Evolutionary conservation across 345 rosid species (phyloP), one percentile per base, ranked within the genome.

Genomic region (Lumnitzera racemosa): DNA sequence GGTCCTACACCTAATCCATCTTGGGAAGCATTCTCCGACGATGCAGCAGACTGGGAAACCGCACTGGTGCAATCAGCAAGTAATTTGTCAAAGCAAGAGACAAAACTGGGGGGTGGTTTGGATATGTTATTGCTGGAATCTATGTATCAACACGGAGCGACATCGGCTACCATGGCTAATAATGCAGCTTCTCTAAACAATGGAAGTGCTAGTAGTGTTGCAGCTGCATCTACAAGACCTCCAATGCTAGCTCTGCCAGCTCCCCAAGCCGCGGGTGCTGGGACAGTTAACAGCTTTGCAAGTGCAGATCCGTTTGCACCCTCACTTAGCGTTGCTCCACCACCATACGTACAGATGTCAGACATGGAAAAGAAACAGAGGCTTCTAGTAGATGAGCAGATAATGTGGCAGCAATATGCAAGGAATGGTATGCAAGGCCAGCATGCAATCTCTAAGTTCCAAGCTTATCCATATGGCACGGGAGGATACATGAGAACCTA

Each of bases 21-120:
- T 43, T 90, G 97, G 96, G 80, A 85, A 61, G 87, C 95, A 20
- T 87, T 90, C 62, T 61, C 53, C 15, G 88, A 85, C 0, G 82
- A 83, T 24, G 53, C 78, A 0, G 73, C 76, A 1, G 87, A 85
- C 60, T 89, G 98, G 96, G 97, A 89, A 58, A 76, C 84, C 17
- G 73, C 94, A 15, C 72, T 89, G 59, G 86, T 92, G 57, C 84
- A 85, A 62, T 70, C 97, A 15, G 80, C 81, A 6, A 81, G 89
- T 58, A 71, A 65, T 43, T 61, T 92, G 59, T 63, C 78, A 0
- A 61, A 51, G 46, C 84, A 80, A 55, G 67, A 57, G 29, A 46
- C 79, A 2, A 49, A 49, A 12, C 76, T 81, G 31, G 79, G 64
- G 0, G 88, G 91, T 7, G 91, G 88, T 4, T 72, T 85, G 25